These are phyloP conservation scores for Albugo laibachii DNA, from an alignment of 352 stramenopile genomes.

Conservation along the genomic window DNA sequence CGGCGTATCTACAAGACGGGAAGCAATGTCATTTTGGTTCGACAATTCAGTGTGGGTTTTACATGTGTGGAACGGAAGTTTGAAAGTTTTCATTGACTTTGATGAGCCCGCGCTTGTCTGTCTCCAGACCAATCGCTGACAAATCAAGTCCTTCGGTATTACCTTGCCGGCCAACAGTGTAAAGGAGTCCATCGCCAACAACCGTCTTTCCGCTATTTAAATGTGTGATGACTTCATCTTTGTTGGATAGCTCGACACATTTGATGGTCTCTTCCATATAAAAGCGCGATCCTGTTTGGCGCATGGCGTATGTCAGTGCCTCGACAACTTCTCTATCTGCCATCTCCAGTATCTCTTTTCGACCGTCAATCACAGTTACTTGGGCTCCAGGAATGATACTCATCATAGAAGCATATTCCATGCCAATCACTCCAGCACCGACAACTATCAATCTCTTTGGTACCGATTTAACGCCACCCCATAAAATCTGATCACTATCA, in stretches of 20 bases:
- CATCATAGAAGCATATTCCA: conserved; percentile 86
- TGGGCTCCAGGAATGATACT: conserved; percentile 78
- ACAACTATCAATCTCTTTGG: conserved; percentile 65
- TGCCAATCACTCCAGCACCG: conserved; percentile 76
- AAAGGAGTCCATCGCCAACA: conserved; percentile 66
- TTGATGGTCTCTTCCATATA: conserved; percentile 64
- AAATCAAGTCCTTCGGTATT: conserved; percentile 77
- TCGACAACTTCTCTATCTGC: conserved; percentile 76
- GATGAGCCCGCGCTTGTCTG: conserved; percentile 69
- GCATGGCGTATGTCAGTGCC: conserved; percentile 75
- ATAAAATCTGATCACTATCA: conserved; percentile 73
- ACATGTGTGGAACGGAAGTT: conserved; percentile 72
- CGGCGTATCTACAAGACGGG: conserved; percentile 43
- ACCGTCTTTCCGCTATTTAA: conserved; percentile 74
- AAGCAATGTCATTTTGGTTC: not conserved
- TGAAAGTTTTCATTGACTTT: conserved; percentile 81
- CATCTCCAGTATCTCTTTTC: conserved; percentile 77
- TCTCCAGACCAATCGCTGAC: conserved; percentile 43
- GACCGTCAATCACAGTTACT: conserved; percentile 77
- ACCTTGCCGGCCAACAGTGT: conserved; percentile 72
- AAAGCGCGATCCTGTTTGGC: conserved; percentile 73
- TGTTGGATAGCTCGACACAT: conserved; percentile 34
- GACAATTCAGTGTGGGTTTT: conserved; percentile 9
- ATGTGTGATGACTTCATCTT: conserved; percentile 52
- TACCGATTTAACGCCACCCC: conserved; percentile 45